These are phyloP conservation scores for Corymbia citriodora DNA, from an alignment of 441 rosid species.

Conservation along the genomic window DNA sequence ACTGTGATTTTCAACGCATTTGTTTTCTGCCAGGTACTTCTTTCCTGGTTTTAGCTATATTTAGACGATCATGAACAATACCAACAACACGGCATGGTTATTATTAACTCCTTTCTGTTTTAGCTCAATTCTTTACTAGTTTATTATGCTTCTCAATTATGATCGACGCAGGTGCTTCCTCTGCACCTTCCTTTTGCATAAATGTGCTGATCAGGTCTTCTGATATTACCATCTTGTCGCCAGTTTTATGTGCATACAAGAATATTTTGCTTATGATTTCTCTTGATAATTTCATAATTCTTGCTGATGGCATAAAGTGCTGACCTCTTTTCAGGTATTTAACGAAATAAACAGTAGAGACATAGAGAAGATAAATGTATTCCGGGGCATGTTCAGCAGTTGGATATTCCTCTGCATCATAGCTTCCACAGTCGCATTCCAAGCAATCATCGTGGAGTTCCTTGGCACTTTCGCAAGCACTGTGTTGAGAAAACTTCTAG, in stretches of 20 bases:
- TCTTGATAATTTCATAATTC: background rate
- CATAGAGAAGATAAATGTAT: constrained; percentile 80
- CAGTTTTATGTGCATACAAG: background rate
- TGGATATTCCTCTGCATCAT: constrained; percentile 68
- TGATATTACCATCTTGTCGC: background rate
- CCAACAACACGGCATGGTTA: background rate
- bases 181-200: background rate
- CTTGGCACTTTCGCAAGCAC: constrained; percentile 89
- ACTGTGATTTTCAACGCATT: constrained; percentile 75
- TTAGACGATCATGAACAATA: background rate
- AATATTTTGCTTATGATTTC: background rate
- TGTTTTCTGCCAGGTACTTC: constrained; percentile 69
- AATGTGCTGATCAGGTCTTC: background rate
- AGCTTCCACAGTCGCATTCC: constrained; percentile 68
- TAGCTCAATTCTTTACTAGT: background rate
- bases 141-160: background rate
- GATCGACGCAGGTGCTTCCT: background rate
- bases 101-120: background rate
- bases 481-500: too few relatives aligned
- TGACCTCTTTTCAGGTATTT: constrained; percentile 47
- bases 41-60: background rate
- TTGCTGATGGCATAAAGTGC: background rate
- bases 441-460: constrained; percentile 75
- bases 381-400: constrained; percentile 70
- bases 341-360: constrained; percentile 90